Percentiles rank a stretch among this genome's conserved stretches.
Evolutionary conservation across 192 early-diverging fungal genomes (phyloP).

Genomic region (Podila epigama): DNA sequence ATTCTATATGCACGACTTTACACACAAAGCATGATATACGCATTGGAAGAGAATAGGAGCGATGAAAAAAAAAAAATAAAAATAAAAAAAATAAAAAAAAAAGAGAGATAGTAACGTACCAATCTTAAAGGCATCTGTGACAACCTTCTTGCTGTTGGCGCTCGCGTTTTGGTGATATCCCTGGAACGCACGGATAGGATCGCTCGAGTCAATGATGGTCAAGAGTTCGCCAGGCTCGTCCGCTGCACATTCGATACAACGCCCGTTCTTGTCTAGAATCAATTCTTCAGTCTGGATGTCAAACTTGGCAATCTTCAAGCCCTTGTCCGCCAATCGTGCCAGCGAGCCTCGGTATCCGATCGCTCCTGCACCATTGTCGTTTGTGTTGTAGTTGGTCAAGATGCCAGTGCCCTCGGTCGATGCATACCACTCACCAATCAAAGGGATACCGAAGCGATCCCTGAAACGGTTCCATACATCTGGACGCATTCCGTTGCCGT

Average conservation of each 20-base stretch:
- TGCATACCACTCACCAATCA: constrained; percentile 74
- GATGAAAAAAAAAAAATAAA: neutral
- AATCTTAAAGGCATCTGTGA: constrained; percentile 64
- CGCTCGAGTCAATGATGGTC: constrained; percentile 30
- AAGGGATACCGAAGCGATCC: constrained; percentile 64
- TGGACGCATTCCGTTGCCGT: constrained; percentile 76
- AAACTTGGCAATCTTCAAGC: constrained; percentile 61
- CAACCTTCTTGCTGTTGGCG: constrained; percentile 64
- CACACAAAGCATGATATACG: neutral
- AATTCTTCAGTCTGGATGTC: constrained; percentile 66
- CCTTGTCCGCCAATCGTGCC: constrained; percentile 42
- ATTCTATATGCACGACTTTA: too few relatives aligned
- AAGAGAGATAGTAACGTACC: constrained; percentile 56
- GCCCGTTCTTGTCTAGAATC: constrained; percentile 59
- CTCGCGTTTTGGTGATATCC: constrained; percentile 62
- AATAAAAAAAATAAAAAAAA: too few relatives aligned
- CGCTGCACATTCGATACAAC: constrained; percentile 53
- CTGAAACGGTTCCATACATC: constrained; percentile 75
- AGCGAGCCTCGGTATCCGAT: constrained; percentile 64
- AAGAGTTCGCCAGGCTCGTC: constrained; percentile 66
- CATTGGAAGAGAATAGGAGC: neutral
- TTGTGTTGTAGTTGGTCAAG: constrained; percentile 57
- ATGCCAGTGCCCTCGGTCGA: constrained; percentile 68
- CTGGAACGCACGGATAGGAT: constrained; percentile 44
- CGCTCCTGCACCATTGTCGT: constrained; percentile 64